Conservation (phyloP, 306 rosid genomes). For the Abrus precatorius region DNA sequence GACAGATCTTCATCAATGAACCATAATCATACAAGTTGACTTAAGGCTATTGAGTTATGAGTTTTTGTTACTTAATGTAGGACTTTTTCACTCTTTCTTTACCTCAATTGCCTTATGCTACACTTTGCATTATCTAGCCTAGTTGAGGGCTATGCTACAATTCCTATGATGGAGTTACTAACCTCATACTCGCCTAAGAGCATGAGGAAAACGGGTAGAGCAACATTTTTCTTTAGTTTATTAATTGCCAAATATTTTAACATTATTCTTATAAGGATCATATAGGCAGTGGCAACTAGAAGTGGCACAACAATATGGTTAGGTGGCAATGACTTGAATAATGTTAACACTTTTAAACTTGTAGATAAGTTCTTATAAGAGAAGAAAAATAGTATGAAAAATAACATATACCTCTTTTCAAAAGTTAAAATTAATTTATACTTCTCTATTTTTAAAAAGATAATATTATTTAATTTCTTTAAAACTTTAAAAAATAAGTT, state of each 20-base stretch:
- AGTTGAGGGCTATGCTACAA: constrained; percentile 67
- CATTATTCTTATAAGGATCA: constrained; percentile 49
- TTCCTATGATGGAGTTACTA: constrained; percentile 69
- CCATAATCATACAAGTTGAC: no score
- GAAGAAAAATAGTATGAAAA: no score
- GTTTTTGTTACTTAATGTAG: no score
- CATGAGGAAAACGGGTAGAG: constrained; percentile 72
- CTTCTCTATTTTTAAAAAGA: no score
- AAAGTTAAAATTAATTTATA: no score
- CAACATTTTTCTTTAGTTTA: constrained; percentile 63
- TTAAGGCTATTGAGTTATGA: no score
- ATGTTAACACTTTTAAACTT: neutral
- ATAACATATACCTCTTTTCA: no score
- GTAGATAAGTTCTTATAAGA: no score
- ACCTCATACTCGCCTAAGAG: constrained; percentile 67
- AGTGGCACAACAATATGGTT: constrained; percentile 55
- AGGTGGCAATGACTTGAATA: constrained; percentile 71
- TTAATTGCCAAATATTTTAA: constrained; percentile 58
- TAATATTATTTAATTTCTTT: no score
- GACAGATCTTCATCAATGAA: no score
- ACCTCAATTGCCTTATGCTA: constrained; percentile 1
- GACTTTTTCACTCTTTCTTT: no score
- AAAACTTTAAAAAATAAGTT: no score
- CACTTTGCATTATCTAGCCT: constrained; percentile 66
- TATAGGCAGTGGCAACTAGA: constrained; percentile 8